Evolutionary conservation across 495 filamentous ascomycete species (phyloP).

Genomic region (Aspergillus egyptiacus): DNA sequence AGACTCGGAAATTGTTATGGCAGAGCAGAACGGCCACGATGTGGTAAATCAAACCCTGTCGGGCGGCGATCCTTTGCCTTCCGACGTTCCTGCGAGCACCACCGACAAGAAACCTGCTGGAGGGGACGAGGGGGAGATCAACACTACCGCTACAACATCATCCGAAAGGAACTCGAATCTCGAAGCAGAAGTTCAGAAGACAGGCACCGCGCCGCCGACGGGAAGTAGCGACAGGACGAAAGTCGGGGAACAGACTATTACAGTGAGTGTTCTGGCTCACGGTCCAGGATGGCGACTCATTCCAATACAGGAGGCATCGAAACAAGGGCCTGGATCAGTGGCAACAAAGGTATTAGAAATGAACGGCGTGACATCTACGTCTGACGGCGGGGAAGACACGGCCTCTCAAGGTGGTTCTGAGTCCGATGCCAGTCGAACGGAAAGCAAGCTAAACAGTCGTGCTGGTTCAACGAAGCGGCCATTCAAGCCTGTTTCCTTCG

Average conservation of each 20-base stretch:
- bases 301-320: conserved; percentile 28
- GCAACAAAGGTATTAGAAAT: conserved; percentile 40
- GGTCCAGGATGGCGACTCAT: conserved; percentile 19
- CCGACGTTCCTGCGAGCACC: conserved; percentile 65
- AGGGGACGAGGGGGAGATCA: conserved; percentile 49
- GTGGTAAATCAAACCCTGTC: conserved; percentile 73
- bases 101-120: conserved; percentile 49
- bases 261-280: conserved; percentile 24
- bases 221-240: conserved; percentile 27
- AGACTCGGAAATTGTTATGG: conserved; percentile 71
- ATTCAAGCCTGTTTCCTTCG: conserved; percentile 94
- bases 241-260: conserved; percentile 25
- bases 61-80: conserved; percentile 65
- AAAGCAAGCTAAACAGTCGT: conserved; percentile 57
- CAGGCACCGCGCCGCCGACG: conserved; percentile 10
- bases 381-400: conserved; percentile 42
- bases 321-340: conserved; percentile 32
- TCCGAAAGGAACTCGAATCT: conserved; percentile 24
- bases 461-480: conserved; percentile 75
- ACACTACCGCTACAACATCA: conserved; percentile 34
- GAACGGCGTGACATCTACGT: conserved; percentile 36
- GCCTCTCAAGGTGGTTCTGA: conserved; percentile 44
- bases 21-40: conserved; percentile 71
- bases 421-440: conserved; percentile 45
- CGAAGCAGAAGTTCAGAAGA: conserved; percentile 26